Percentiles rank a stretch among this genome's conserved stretches.
These are phyloP conservation scores for Dissophora ornata DNA, from an alignment of 192 early-diverging fungal genomes.

Conservation along the genomic window DNA sequence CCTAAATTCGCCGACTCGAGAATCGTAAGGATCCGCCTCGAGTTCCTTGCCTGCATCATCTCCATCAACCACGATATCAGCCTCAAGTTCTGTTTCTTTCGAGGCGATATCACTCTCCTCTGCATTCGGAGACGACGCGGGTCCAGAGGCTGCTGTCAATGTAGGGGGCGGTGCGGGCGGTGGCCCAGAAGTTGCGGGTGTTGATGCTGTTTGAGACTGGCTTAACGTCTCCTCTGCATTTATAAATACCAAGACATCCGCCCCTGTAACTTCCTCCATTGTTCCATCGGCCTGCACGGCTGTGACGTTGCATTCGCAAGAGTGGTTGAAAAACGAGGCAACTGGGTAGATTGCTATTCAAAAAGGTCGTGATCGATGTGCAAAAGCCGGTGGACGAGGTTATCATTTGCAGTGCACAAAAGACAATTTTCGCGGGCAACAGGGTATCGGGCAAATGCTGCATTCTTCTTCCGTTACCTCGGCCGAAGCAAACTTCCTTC, in stretches of 20 bases:
- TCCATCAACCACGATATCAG: no score
- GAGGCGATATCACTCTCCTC: slow-evolving; percentile 53
- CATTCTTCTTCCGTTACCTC: slow-evolving; percentile 58
- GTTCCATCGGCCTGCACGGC: slow-evolving; percentile 49
- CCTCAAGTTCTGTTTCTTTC: no score
- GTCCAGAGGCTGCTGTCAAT: slow-evolving; percentile 11
- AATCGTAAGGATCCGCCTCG: slow-evolving; percentile 10
- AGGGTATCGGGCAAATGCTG: no score
- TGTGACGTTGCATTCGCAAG: slow-evolving; percentile 65
- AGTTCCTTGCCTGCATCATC: no score
- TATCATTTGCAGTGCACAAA: no score
- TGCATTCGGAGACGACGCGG: no score
- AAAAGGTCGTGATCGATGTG: no score
- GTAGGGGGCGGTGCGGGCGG: background rate
- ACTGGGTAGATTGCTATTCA: slow-evolving; percentile 72
- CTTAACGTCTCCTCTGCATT: background rate
- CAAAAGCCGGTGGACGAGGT: no score
- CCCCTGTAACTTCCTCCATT: slow-evolving; percentile 7
- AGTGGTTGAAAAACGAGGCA: slow-evolving; percentile 77
- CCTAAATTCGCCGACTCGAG: slow-evolving; percentile 22
- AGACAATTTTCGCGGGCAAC: no score
- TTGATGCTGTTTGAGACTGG: background rate
- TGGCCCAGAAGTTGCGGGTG: no score
- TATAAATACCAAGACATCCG: slow-evolving; percentile 16
- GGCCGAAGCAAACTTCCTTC: slow-evolving; percentile 55